These are phyloP conservation scores for Verticillium zaregamsianum DNA, from an alignment of 2,329 filamentous ascomycete genomes.

Conservation along the genomic window DNA sequence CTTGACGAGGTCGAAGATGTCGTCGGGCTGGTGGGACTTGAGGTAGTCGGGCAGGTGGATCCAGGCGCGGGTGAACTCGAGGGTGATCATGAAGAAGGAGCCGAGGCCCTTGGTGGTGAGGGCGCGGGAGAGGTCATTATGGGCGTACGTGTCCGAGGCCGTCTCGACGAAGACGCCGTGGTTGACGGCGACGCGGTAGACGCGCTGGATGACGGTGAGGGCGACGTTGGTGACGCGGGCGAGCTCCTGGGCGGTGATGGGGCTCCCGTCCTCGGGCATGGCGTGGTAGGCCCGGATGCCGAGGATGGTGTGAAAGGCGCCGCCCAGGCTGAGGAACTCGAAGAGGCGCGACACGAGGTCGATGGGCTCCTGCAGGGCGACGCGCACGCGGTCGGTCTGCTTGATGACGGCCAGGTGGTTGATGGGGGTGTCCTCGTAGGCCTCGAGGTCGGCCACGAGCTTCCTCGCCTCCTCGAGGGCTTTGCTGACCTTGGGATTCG, in stretches of 20 bases:
- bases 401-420: conserved; percentile 17
- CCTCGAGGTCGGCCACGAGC: conserved; percentile 19
- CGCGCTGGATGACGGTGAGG: conserved; percentile 23
- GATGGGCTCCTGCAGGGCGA: conserved; percentile 20
- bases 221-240: conserved; percentile 22
- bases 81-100: conserved; percentile 23
- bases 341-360: conserved; percentile 19
- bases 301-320: conserved; percentile 21
- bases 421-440: conserved; percentile 12
- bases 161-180: conserved; percentile 25
- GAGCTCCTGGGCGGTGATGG: conserved; percentile 16
- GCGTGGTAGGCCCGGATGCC: conserved; percentile 19
- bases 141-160: conserved; percentile 22
- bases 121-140: conserved; percentile 24
- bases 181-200: conserved; percentile 23
- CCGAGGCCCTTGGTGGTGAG: conserved; percentile 22
- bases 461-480: conserved; percentile 21
- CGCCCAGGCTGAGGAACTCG: conserved; percentile 17
- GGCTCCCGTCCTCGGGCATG: conserved; percentile 18
- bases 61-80: conserved; percentile 23
- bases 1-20: conserved; percentile 24
- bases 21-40: conserved; percentile 22
- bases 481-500: conserved; percentile 18
- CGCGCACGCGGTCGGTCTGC: conserved; percentile 18
- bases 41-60: conserved; percentile 23